Base-by-base conservation (phyloP, 1,284 basidiomycete species). In the Puccinia horiana region DNA sequence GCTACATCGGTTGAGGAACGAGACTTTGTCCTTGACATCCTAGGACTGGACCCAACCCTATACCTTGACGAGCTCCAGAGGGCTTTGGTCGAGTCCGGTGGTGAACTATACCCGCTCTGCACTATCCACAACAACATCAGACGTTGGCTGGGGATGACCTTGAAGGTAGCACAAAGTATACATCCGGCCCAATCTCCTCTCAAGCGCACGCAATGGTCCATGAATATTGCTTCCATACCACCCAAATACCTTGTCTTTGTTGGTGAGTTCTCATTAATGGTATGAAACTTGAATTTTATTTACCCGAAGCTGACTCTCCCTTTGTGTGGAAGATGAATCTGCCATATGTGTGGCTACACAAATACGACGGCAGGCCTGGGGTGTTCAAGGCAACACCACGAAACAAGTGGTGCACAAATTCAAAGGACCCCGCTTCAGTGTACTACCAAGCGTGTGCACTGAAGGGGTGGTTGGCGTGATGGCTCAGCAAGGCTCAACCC, bases 21-120 rank as follows among this genome's bases (percentile, higher is more conserved):
- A 0, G n/a, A 73, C 2, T 74, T 74, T 74, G 54, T 74, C 16
- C n/a, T 74, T 23, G 70, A 74, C 18, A n/a, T n/a, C n/a, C n/a
- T n/a, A n/a, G n/a, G n/a, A n/a, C 12, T 16, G 0, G 37, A 74
- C 42, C 47, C 70, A 18, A 35, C 44, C 16, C 23, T 74, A 14
- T 74, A 74, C 23, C 40, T 74, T 20, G 70, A 74, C 23, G n/a
- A 74, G 26, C 26, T 52, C 11, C 47, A 56, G 9, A 35, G 12
- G 20, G 40, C n/a, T 8, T 23, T 74, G 9, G 16, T 52, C 9
- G 49, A n/a, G 12, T 16, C 6, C 0, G 16, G 47, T 40, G 47
- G 47, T 9, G 47, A 47, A 18, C 23, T 32, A 6, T 49, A 52
- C 12, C 18, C 26, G 1, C 35, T 42, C 0, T 20, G 20, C 11